Conservation (phyloP, 148 eudicot genomes). For the Tetragonia tetragonoides region DNA sequence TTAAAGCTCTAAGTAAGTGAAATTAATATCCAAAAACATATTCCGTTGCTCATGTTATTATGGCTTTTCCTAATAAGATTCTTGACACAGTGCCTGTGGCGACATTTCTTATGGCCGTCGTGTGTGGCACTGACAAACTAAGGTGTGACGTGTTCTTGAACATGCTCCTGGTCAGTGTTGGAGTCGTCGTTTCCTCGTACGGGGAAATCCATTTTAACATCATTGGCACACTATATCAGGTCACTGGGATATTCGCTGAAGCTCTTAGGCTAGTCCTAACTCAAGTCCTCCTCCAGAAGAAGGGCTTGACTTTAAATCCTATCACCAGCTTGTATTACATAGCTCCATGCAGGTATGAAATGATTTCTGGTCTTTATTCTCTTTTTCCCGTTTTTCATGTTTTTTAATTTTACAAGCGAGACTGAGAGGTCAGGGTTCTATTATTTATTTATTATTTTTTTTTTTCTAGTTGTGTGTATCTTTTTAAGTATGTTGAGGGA, state of each 20-base stretch:
- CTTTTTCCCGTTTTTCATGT: neutral
- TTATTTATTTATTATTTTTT: too few relatives aligned
- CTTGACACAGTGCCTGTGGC: constrained; percentile 85
- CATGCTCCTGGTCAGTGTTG: constrained; percentile 86
- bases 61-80: constrained; percentile 25
- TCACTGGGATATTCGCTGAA: constrained; percentile 82
- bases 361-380: neutral
- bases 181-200: constrained; percentile 80
- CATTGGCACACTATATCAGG: constrained; percentile 78
- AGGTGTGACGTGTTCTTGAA: constrained; percentile 74
- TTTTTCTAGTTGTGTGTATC: too few relatives aligned
- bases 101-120: constrained; percentile 78
- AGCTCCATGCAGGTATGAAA: constrained; percentile 82
- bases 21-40: neutral
- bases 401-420: neutral
- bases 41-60: neutral
- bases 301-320: constrained; percentile 79
- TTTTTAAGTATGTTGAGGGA: too few relatives aligned
- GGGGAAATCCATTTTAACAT: constrained; percentile 86
- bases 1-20: constrained; percentile 77
- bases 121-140: constrained; percentile 81
- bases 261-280: constrained; percentile 82
- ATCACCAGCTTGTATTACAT: constrained; percentile 92
- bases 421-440: neutral
- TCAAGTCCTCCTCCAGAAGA: constrained; percentile 85